Percentiles rank a stretch among this genome's conserved stretches.
Conservation (phyloP, 805 yeast genomes). For the Candida pini region DNA sequence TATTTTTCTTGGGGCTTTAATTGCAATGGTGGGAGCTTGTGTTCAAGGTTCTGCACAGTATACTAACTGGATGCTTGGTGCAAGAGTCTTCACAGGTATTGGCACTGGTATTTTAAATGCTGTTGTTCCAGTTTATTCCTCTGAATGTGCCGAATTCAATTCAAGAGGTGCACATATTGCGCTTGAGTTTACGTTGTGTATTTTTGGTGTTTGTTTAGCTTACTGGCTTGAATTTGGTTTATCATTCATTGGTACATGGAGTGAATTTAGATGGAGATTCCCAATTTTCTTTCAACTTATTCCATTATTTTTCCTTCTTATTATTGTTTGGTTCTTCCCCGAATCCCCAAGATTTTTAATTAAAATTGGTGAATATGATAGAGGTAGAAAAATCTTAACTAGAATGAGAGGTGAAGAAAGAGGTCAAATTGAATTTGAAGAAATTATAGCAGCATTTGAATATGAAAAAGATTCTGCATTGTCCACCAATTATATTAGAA, state of each 20-base stretch:
- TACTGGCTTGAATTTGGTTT: slow-evolving; percentile 34
- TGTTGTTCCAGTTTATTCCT: slow-evolving; percentile 33
- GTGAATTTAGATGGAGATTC: slow-evolving; percentile 27
- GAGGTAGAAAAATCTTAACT: slow-evolving; percentile 38
- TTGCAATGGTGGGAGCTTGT: slow-evolving; percentile 30
- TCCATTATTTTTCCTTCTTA: slow-evolving; percentile 12
- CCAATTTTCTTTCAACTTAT: slow-evolving; percentile 30
- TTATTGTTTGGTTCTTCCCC: slow-evolving; percentile 27
- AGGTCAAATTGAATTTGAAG: slow-evolving; percentile 15
- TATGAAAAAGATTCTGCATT: slow-evolving; percentile 24
- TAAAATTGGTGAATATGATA: slow-evolving; percentile 34
- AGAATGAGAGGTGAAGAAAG: slow-evolving; percentile 34
- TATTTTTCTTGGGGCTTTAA: slow-evolving; percentile 20
- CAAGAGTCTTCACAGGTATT: slow-evolving; percentile 30
- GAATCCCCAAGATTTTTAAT: slow-evolving; percentile 41
- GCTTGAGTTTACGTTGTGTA: slow-evolving; percentile 27
- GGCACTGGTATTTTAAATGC: slow-evolving; percentile 33
- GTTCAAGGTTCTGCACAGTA: slow-evolving; percentile 17
- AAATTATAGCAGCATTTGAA: slow-evolving; percentile 19
- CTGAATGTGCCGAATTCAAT: slow-evolving; percentile 32
- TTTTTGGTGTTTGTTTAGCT: slow-evolving; percentile 28
- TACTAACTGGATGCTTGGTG: slow-evolving; percentile 25
- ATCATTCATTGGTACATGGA: slow-evolving; percentile 24
- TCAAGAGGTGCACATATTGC: slow-evolving; percentile 31
- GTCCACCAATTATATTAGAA: slow-evolving; percentile 22